Conservation (phyloP, 805 yeast genomes). For the Pichia manshurica region DNA sequence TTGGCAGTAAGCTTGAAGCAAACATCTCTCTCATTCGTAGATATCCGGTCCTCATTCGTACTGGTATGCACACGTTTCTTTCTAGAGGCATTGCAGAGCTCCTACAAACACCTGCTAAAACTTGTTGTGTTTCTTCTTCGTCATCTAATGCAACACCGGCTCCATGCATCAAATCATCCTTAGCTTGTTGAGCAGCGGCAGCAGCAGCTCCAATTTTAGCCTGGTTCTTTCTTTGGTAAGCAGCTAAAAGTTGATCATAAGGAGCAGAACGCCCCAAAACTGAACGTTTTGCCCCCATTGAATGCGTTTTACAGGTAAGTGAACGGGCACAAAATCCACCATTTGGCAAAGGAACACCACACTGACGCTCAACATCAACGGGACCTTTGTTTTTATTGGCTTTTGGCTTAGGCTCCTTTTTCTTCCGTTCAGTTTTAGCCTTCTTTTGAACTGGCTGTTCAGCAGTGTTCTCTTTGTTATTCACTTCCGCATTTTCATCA, state of each 20-base stretch:
- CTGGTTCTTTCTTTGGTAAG: constrained; percentile 88
- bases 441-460: constrained; percentile 17
- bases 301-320: constrained; percentile 93
- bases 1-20: constrained; percentile 73
- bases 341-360: constrained; percentile 90
- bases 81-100: constrained; percentile 83
- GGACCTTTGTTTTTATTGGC: constrained; percentile 65
- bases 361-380: constrained; percentile 87
- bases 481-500: background rate
- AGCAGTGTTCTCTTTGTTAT: constrained; percentile 18
- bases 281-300: constrained; percentile 97
- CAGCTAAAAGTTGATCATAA: constrained; percentile 79
- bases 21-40: constrained; percentile 91
- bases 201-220: constrained; percentile 81
- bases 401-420: constrained; percentile 31
- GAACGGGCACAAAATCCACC: constrained; percentile 98
- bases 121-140: constrained; percentile 90
- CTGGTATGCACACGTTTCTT: constrained; percentile 62
- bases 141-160: constrained; percentile 56
- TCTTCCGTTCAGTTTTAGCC: constrained; percentile 14
- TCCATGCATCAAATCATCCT: constrained; percentile 55
- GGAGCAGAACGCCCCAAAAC: constrained; percentile 92
- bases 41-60: constrained; percentile 63
- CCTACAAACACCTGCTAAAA: constrained; percentile 79
- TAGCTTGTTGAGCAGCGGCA: constrained; percentile 71